phyloP scores from a whole-genome alignment of 2,329 filamentous ascomycete species.

The Verticillium zaregamsianum region DNA sequence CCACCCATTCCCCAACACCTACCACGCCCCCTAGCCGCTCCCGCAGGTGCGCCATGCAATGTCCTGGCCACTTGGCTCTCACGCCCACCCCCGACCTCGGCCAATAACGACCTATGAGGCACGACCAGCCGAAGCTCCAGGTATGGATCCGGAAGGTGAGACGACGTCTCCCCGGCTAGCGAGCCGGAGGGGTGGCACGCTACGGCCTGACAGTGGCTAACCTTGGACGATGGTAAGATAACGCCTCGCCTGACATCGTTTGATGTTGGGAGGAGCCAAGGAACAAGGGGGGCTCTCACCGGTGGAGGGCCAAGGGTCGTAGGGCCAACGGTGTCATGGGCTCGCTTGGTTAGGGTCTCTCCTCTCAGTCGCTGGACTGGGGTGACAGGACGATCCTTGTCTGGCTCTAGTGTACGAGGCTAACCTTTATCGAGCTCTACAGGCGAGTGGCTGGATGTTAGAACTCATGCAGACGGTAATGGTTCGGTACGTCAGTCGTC shows the following conservation, averaged over 20 bases:
- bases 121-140: not conserved
- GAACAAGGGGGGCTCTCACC: not conserved
- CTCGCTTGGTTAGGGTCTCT: not conserved
- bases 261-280: not conserved
- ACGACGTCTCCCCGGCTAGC: not conserved
- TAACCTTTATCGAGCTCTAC: not conserved
- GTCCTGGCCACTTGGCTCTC: not conserved
- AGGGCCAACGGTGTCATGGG: not conserved
- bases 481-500: no score
- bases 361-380: not conserved
- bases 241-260: not conserved
- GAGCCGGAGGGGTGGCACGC: not conserved
- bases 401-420: not conserved
- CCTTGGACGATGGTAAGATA: not conserved
- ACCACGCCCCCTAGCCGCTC: not conserved
- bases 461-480: no score
- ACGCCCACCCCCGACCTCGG: not conserved
- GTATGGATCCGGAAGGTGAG: not conserved
- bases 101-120: not conserved
- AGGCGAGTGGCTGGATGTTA: not conserved
- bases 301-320: not conserved
- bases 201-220: not conserved
- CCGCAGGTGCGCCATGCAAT: not conserved
- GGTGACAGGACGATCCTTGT: not conserved
- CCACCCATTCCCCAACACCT: not conserved